Conservation (phyloP, 208 protist genomes). For the Acanthamoeba sp. region DNA sequence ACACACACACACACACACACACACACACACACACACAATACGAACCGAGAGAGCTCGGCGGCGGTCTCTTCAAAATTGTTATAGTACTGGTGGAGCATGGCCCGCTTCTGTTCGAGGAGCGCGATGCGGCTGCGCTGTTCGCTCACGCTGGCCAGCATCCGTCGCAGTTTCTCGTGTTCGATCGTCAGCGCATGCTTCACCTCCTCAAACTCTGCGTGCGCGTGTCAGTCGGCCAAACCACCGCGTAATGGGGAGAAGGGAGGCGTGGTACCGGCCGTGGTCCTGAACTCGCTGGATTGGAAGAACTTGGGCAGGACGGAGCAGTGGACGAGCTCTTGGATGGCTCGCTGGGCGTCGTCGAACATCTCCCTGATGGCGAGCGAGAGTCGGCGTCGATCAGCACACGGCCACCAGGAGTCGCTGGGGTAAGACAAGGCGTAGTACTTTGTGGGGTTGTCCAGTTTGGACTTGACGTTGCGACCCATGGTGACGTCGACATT, state of each 20-base stretch:
- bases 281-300: constrained; percentile 43
- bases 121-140: constrained; percentile 39
- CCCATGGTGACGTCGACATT: constrained; percentile 24
- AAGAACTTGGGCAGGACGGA: constrained; percentile 43
- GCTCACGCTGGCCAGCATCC: background rate
- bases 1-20: background rate
- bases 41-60: constrained; percentile 4
- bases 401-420: background rate
- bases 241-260: background rate
- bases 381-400: too few relatives aligned
- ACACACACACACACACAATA: background rate
- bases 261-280: constrained; percentile 34
- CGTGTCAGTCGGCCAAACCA: too few relatives aligned
- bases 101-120: constrained; percentile 50
- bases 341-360: constrained; percentile 1
- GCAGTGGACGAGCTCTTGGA: background rate
- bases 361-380: constrained; percentile 10
- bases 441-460: constrained; percentile 42
- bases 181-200: constrained; percentile 22
- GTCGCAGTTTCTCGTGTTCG: constrained; percentile 47
- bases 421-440: background rate
- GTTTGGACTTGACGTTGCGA: constrained; percentile 34
- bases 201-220: constrained; percentile 23
- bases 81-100: constrained; percentile 54
- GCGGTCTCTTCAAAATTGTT: constrained; percentile 35